A percentile compares a stretch with the other conserved stretches of the same genome.
These are phyloP conservation scores for Cystobasidiaceae sp. DNA, from an alignment of 1,284 basidiomycete species.

Conservation along the genomic window DNA sequence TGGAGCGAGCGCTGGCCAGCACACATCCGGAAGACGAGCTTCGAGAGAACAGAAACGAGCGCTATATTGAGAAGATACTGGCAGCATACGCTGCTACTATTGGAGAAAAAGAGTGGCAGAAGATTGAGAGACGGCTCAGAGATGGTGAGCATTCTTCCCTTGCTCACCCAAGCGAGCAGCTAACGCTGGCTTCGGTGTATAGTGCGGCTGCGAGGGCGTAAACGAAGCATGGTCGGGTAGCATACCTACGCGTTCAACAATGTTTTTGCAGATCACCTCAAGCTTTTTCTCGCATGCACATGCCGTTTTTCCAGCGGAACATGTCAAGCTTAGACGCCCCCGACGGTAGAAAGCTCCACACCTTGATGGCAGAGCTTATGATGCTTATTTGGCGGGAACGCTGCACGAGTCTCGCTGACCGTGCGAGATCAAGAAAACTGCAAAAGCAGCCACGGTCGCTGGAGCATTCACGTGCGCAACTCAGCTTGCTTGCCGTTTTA, in stretches of 20 bases:
- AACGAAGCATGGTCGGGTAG: constrained; percentile 81
- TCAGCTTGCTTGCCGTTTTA: too few species aligned
- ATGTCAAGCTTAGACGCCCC: too few species aligned
- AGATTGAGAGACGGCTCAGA: constrained; percentile 65
- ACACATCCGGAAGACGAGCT: constrained; percentile 87
- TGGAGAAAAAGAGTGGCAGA: constrained; percentile 63
- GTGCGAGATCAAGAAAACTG: too few species aligned
- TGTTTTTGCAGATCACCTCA: too few species aligned
- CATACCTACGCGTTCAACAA: neutral
- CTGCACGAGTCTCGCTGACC: too few species aligned
- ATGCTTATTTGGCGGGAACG: too few species aligned
- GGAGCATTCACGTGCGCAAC: too few species aligned
- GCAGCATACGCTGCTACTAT: constrained; percentile 55
- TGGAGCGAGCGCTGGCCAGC: constrained; percentile 90
- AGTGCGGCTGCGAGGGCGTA: constrained; percentile 76
- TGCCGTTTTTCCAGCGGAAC: too few species aligned
- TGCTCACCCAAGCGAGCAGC: neutral
- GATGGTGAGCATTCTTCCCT: constrained; percentile 56
- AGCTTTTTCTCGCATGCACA: too few species aligned
- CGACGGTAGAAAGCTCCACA: too few species aligned
- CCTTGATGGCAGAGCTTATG: too few species aligned
- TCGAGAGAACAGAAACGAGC: constrained; percentile 45
- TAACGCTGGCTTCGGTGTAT: constrained; percentile 8
- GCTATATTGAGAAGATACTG: constrained; percentile 63
- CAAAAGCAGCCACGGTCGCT: too few species aligned